A percentile compares a stretch with the other conserved stretches of the same genome.
These are phyloP conservation scores for Gonapodya sp. DNA, from an alignment of 192 early-diverging fungal genomes.

Conservation along the genomic window DNA sequence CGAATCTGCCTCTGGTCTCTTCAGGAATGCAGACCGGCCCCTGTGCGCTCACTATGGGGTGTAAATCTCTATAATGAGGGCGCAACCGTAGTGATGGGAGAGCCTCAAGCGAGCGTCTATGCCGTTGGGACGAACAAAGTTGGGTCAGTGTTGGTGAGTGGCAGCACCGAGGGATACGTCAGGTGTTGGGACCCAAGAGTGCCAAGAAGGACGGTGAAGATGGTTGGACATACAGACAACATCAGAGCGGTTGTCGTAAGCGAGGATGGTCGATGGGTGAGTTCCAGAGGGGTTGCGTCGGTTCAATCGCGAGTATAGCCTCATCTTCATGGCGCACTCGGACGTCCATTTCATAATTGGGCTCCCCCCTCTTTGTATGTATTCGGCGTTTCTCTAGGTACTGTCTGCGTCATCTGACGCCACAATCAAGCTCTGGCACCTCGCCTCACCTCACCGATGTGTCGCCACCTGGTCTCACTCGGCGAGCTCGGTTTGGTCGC, in stretches of 20 bases:
- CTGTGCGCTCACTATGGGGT: background rate
- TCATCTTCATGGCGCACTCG: too few species aligned
- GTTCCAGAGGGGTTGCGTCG: background rate
- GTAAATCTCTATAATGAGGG: background rate
- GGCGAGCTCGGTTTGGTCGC: slow-evolving; percentile 81
- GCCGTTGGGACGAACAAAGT: slow-evolving; percentile 68
- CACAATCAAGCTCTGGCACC: slow-evolving; percentile 95
- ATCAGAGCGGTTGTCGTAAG: slow-evolving; percentile 79
- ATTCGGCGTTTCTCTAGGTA: slow-evolving; percentile 44
- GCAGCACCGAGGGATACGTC: slow-evolving; percentile 88
- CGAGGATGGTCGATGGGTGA: slow-evolving; percentile 69
- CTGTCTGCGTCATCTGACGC: slow-evolving; percentile 89
- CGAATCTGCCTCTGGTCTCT: slow-evolving; percentile 88
- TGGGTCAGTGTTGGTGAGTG: slow-evolving; percentile 75
- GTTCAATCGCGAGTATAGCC: too few species aligned
- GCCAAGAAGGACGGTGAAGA: slow-evolving; percentile 58
- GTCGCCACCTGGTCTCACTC: slow-evolving; percentile 82
- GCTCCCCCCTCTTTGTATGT: too few species aligned
- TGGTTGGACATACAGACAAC: slow-evolving; percentile 93
- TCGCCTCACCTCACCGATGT: slow-evolving; percentile 69
- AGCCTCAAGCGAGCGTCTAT: slow-evolving; percentile 71
- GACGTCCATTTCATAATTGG: too few species aligned
- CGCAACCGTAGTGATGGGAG: slow-evolving; percentile 18
- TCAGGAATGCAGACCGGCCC: slow-evolving; percentile 35
- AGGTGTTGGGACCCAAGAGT: slow-evolving; percentile 82